These are phyloP conservation scores for Chytriomyces sp. DNA, from an alignment of 192 early-diverging fungal species.

Conservation along the genomic window DNA sequence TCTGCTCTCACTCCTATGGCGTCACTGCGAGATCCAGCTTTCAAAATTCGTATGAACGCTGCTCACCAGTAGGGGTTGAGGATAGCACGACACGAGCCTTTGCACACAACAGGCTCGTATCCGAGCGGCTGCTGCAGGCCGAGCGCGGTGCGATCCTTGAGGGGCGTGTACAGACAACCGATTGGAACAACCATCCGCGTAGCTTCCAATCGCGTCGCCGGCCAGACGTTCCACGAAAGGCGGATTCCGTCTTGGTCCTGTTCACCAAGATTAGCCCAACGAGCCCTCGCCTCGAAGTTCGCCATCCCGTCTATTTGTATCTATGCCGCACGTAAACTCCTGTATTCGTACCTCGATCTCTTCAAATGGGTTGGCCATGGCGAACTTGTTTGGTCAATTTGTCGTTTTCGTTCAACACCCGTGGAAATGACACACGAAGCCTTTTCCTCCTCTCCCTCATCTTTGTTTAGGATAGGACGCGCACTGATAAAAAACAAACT, in stretches of 20 bases:
- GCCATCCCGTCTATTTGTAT: too few species aligned
- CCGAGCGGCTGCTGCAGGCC: conserved; percentile 65
- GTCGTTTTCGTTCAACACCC: too few species aligned
- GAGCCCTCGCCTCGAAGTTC: too few species aligned
- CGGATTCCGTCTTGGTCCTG: conserved; percentile 96
- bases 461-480: too few species aligned
- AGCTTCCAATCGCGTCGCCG: conserved; percentile 88
- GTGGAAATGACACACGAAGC: too few species aligned
- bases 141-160: conserved; percentile 75
- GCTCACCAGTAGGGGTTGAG: conserved; percentile 99
- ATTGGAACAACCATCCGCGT: conserved; percentile 95
- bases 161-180: conserved; percentile 86
- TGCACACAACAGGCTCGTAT: conserved; percentile 99
- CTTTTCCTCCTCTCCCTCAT: too few species aligned
- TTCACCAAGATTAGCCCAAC: too few species aligned
- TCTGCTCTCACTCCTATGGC: too few species aligned
- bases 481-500: too few species aligned
- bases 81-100: conserved; percentile 90
- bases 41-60: too few species aligned
- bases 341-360: conserved; percentile 52
- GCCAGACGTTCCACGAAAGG: conserved; percentile 98
- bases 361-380: conserved; percentile 47
- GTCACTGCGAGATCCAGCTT: too few species aligned
- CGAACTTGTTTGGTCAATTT: background rate
- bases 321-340: too few species aligned